Evolutionary conservation across 805 yeast genomes (phyloP).

Genomic region (Kregervanrija fluxuum): DNA sequence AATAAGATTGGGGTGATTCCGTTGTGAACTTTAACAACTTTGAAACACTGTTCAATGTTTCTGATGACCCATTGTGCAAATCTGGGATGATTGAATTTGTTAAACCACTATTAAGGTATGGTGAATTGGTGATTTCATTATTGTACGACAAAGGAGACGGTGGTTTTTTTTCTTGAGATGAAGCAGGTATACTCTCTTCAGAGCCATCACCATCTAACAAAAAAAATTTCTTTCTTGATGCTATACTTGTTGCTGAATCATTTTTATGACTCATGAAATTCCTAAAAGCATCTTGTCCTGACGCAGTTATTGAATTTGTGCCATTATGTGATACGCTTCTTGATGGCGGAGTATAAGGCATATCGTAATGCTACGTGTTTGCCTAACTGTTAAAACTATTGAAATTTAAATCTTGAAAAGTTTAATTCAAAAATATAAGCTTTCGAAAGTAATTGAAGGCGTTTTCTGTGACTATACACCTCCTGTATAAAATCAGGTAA

Average conservation of each 20-base stretch:
- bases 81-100: no score
- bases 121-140: no score
- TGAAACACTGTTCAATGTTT: background rate
- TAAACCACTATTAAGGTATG: no score
- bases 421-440: no score
- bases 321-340: conserved; percentile 6
- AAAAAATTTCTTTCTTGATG: conserved; percentile 9
- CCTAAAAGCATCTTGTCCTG: conserved; percentile 10
- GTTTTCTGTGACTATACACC: no score
- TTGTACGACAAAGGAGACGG: no score
- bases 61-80: no score
- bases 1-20: conserved; percentile 77
- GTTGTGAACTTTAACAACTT: conserved; percentile 50
- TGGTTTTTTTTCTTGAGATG: no score
- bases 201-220: conserved; percentile 7
- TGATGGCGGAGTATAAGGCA: conserved; percentile 25
- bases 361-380: background rate
- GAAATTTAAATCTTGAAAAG: no score
- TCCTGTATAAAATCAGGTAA: no score
- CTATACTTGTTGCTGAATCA: conserved; percentile 7
- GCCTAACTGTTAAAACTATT: no score
- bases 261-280: conserved; percentile 9
- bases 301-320: background rate
- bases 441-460: no score
- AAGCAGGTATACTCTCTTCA: conserved; percentile 5